Conservation (phyloP, 225 moss, liverwort and hornwort species). For the Straminergon stramineum region DNA sequence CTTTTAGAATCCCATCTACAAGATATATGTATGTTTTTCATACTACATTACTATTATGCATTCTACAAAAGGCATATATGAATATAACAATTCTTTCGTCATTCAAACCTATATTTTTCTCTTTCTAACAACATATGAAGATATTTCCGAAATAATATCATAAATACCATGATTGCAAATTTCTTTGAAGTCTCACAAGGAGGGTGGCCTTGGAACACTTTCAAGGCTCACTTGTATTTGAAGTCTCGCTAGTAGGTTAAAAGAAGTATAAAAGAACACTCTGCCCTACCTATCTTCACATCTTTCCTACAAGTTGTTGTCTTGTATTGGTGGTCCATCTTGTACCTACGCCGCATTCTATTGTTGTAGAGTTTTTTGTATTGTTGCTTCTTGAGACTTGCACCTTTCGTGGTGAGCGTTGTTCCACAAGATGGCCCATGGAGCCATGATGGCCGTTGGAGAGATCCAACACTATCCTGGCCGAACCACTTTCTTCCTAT, state of each 20-base stretch:
- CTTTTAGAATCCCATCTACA: too few relatives aligned
- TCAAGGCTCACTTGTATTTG: too few relatives aligned
- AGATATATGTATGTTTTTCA: too few relatives aligned
- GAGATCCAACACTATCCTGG: not conserved
- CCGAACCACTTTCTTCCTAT: not conserved
- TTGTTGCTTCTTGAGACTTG: not conserved
- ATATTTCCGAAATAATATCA: too few relatives aligned
- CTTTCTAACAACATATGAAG: too few relatives aligned
- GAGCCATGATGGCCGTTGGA: not conserved
- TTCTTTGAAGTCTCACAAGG: not conserved
- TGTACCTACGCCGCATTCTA: too few relatives aligned
- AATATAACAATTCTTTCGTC: too few relatives aligned
- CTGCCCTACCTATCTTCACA: not conserved
- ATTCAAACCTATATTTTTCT: too few relatives aligned
- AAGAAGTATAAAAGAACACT: not conserved
- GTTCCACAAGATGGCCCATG: not conserved
- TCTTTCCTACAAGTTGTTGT: not conserved
- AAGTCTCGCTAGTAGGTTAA: not conserved
- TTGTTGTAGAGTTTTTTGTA: not conserved
- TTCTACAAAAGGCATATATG: too few relatives aligned
- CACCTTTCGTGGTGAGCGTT: not conserved
- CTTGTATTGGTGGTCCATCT: not conserved
- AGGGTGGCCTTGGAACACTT: not conserved
- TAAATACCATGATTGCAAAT: not conserved
- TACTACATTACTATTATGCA: too few relatives aligned